Base-by-base conservation (phyloP, 148 eudicot species). In the Chenopodium berlandieri region DNA sequence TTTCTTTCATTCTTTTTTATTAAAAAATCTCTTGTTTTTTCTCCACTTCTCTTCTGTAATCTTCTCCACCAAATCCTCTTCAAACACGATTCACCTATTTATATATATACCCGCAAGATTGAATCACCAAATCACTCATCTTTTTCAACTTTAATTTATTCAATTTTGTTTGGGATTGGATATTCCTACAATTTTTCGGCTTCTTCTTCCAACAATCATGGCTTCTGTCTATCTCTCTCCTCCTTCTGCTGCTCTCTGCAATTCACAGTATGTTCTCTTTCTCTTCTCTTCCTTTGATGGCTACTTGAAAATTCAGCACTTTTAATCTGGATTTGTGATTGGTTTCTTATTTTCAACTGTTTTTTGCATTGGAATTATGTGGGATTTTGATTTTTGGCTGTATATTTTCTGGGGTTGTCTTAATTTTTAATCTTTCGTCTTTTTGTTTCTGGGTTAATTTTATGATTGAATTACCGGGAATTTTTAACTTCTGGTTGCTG, bases 171-270 rank as follows among this genome's bases (percentile, higher is more conserved):
- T 69, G 8, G 16, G 5, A 20, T 40, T 44, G 3, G 9, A 22
- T 7, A 10, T 47, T 48, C 20, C 32, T 47, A 73, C 76, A 9
- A 11, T 32, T 73, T 73, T 47, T 73, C n/a, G 75, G 32, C 20
- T 50, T 50, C 54, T 50, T 30, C 62, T 56, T 73, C 25, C 31
- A 11, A 20, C 27, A 32, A 73, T 67, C 82, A 92, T 92, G 97
- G 94, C 93, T 79, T 87, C 94, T 75, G 76, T 87, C 73, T 85
- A 85, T 79, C 84, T 88, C 60, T 89, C 89, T 85, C 73, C 87
- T 83, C 84, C 90, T 37, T 76, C 92, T 31, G 84, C 90, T 58
- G 37, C 88, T 82, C 82, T 92, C 25, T 79, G 87, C 80, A 82
- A 67, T 72, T 81, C 93, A 13, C 84, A 90, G 97, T 93, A 77